Base-by-base conservation (phyloP, 805 yeast species). In the Ogataea chonburiensis region DNA sequence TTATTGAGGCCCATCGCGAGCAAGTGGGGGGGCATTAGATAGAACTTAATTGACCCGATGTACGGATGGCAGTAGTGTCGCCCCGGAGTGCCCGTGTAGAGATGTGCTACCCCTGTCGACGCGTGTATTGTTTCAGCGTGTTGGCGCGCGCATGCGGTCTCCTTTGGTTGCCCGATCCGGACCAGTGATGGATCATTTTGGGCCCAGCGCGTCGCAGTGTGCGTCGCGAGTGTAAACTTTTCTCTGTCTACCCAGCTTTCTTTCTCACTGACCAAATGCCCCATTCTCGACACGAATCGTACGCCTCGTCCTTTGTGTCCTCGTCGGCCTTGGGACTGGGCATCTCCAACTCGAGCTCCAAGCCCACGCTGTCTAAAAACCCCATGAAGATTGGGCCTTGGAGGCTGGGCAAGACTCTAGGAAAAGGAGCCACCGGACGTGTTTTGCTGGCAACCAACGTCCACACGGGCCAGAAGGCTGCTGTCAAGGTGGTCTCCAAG, bases 391-490 rank as follows among this genome's bases (percentile, higher is more conserved):
- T 93, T 28, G 98, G 98, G 2, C 97, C 98, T 2, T 93, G 98
- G 98, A 85, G 87, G 56, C 68, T 93, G 23, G 98, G 98, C 18
- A 75, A 91, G 48, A 93, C 98, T 2, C 67, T 93, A 34, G 98
- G 98, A 16, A 73, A 94, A 41, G 98, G 98, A n/a, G 84, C 95
- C 10, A 86, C 96, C 1, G 98, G 98, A 16, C 75, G 97, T 44
- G 98, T 93, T 12, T 70, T 96, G 42, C 70, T 93, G 38, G 98
- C 98, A 11, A 82, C 87, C 49, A 94, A 93, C 58, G 73, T 79
- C 27, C 73, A 75, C 36, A 82, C 93, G 1, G 93, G 93, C 31
- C 82, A 87, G 61, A 74, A 87, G 40, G 98, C 98, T 3, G 98
- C 98, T 1, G 95, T 93, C 34, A 93, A 93, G 61, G 88, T 93